Conservation (phyloP, 345 rosid genomes). For the Populus nigra region DNA sequence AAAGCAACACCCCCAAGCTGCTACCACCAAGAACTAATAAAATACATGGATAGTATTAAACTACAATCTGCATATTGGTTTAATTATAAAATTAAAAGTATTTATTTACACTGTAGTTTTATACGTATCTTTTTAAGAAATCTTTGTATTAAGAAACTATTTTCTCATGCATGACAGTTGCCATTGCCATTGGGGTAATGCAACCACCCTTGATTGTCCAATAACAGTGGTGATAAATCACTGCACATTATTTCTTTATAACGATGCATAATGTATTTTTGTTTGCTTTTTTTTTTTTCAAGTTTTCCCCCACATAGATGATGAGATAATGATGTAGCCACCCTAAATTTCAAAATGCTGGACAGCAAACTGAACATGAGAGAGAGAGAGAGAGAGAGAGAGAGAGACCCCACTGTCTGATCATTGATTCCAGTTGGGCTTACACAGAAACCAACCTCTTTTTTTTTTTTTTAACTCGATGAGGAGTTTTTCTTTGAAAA, state of each 20-base stretch:
- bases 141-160: too few relatives aligned
- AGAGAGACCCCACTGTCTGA: conserved; percentile 33
- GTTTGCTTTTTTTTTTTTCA: conserved; percentile 29
- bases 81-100: too few relatives aligned
- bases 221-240: too few relatives aligned
- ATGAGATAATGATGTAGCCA: conserved; percentile 73
- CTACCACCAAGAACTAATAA: too few relatives aligned
- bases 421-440: conserved; percentile 60
- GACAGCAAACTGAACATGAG: conserved; percentile 21
- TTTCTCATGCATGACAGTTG: too few relatives aligned
- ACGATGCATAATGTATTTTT: conserved; percentile 24
- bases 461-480: conserved; percentile 1
- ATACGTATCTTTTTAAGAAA: too few relatives aligned
- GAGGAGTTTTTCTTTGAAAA: conserved; percentile 22
- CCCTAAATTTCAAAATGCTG: conserved; percentile 40
- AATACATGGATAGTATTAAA: too few relatives aligned
- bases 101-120: too few relatives aligned
- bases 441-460: conserved; percentile 36
- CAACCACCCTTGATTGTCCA: too few relatives aligned
- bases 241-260: not conserved
- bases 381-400: conserved; percentile 9
- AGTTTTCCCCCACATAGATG: conserved; percentile 54
- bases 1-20: too few relatives aligned
- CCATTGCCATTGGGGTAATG: too few relatives aligned
- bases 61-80: too few relatives aligned